phyloP scores from a whole-genome alignment of 257 asterid genomes.

The Cordia subcordata region DNA sequence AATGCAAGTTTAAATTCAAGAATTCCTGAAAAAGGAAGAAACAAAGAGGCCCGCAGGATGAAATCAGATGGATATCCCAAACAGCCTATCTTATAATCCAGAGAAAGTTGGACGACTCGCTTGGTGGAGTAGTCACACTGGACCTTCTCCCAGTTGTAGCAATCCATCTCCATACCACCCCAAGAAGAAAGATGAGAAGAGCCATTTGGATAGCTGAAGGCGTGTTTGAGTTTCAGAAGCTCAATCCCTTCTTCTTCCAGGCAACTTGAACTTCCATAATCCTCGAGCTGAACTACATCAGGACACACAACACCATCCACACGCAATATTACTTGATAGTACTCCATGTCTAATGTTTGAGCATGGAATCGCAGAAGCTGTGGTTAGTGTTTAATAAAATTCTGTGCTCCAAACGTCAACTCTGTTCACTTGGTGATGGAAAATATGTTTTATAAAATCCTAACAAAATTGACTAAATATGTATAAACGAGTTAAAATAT shows the following conservation, averaged over 20 bases:
- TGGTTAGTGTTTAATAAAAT: too few species aligned
- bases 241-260: constrained; percentile 19
- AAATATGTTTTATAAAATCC: too few species aligned
- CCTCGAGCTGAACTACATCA: too few species aligned
- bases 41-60: constrained; percentile 15
- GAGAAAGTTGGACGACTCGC: constrained; percentile 9
- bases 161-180: constrained; percentile 13
- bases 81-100: neutral
- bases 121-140: constrained; percentile 10
- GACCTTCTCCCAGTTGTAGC: constrained; percentile 25
- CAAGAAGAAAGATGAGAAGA: constrained; percentile 17
- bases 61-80: neutral
- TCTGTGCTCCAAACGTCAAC: too few species aligned
- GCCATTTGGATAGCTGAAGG: constrained; percentile 15
- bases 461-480: too few species aligned
- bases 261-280: constrained; percentile 14
- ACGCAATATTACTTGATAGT: too few species aligned
- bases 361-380: too few species aligned
- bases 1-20: constrained; percentile 12
- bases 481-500: too few species aligned
- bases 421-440: too few species aligned
- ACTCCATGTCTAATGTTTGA: too few species aligned
- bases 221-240: constrained; percentile 24
- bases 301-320: too few species aligned
- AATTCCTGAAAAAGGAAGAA: constrained; percentile 23